Base-by-base conservation (phyloP, 2,329 filamentous ascomycete genomes). In the Zalaria obscura region DNA sequence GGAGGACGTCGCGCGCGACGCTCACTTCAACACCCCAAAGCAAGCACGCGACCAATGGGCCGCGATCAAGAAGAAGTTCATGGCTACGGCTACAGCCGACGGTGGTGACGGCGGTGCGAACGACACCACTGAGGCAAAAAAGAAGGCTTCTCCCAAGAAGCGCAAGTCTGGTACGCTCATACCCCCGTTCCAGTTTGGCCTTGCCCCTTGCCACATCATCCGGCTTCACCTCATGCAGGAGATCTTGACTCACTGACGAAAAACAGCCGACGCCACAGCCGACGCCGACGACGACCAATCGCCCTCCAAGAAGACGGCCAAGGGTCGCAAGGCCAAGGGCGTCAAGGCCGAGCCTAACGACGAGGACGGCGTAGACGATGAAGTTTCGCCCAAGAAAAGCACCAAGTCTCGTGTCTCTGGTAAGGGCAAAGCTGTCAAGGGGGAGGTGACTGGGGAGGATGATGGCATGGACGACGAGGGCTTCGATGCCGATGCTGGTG, bases 11-110 rank as follows among this genome's bases (percentile, higher is more conserved):
- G 39, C 39, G 7, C 10, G n/a, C 5, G 39, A 41, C 18, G 39
- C 39, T 33, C 35, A 41, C n/a, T 41, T 27, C 39, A 41, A 35
- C 26, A 35, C 39, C 3, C 26, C 39, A 31, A 41, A 41, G 32
- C 29, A 35, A 8, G 39, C 39, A 8, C 31, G 33, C 25, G 39
- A 41, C 32, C 26, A 41, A 33, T 41, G 35, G 10, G 27, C 27
- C 28, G 34, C 26, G 27, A 18, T 18, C 8, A 28, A 31, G 27
- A 35, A 40, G 11, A 10, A n/a, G 6, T 5, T 33, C 6, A 32
- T 32, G 29, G 29, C n/a, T n/a, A n/a, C n/a, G n/a, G n/a, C n/a
- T n/a, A n/a, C n/a, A n/a, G n/a, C n/a, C n/a, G n/a, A n/a, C n/a
- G n/a, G n/a, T n/a, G n/a, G n/a, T n/a, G n/a, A n/a, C n/a, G n/a